Percentiles rank a stretch among this genome's conserved stretches.
These are phyloP conservation scores for Podospora appendiculata DNA, from an alignment of 495 filamentous ascomycete species.

Conservation along the genomic window DNA sequence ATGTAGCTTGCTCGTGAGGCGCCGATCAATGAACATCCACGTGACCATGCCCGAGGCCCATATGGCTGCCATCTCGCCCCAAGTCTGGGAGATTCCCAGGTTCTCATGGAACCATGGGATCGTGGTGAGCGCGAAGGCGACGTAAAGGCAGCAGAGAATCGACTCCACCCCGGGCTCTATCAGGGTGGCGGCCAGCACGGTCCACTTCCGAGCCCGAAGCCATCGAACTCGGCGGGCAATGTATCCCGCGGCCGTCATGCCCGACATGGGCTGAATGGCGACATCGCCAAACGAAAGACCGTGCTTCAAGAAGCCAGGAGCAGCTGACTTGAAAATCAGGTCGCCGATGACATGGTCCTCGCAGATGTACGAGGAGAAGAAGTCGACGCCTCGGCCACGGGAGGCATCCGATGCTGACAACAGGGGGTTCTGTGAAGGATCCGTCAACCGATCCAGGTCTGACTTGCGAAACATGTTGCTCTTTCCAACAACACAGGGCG, in stretches of 20 bases:
- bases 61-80: slow-evolving; percentile 55
- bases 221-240: slow-evolving; percentile 79
- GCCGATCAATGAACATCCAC: slow-evolving; percentile 72
- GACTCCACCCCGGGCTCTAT: slow-evolving; percentile 94
- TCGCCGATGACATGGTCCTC: slow-evolving; percentile 97
- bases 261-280: slow-evolving; percentile 80
- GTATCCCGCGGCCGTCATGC: slow-evolving; percentile 73
- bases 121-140: slow-evolving; percentile 70
- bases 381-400: slow-evolving; percentile 67
- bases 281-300: slow-evolving; percentile 76
- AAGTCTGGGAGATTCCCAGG: slow-evolving; percentile 55
- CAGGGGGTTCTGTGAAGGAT: slow-evolving; percentile 36
- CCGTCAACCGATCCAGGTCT: slow-evolving; percentile 76
- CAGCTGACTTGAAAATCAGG: slow-evolving; percentile 64
- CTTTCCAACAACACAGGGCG: slow-evolving; percentile 93
- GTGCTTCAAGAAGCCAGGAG: slow-evolving; percentile 66
- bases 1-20: slow-evolving; percentile 66
- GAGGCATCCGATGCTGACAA: slow-evolving; percentile 35
- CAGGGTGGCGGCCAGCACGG: slow-evolving; percentile 77
- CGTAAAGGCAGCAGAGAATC: slow-evolving; percentile 72
- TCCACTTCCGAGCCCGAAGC: slow-evolving; percentile 92
- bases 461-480: slow-evolving; percentile 96
- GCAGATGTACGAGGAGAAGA: slow-evolving; percentile 93
- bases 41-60: slow-evolving; percentile 57
- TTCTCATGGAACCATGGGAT: slow-evolving; percentile 51